phyloP scores from a whole-genome alignment of 768 basidiomycete genomes.

The Mycena sanguinolenta region DNA sequence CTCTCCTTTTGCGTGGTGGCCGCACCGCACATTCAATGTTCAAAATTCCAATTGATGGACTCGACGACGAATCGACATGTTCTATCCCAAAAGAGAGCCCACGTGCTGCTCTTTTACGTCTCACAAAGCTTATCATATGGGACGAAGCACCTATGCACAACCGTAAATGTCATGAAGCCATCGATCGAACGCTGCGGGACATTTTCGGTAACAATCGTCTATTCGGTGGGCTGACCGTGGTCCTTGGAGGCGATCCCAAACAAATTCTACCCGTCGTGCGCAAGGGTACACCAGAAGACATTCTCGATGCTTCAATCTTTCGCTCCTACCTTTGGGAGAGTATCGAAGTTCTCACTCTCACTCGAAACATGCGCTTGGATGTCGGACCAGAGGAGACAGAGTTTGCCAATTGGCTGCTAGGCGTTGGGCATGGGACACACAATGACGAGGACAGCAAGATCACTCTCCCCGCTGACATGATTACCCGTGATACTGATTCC shows the following conservation, averaged over 20 bases:
- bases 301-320: slow-evolving; percentile 42
- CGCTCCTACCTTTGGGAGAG: not conserved
- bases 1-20: slow-evolving; percentile 39
- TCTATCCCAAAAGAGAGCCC: slow-evolving; percentile 8
- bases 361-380: slow-evolving; percentile 3
- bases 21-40: slow-evolving; percentile 54
- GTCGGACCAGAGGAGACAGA: not conserved
- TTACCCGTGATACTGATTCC: not conserved
- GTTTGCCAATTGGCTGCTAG: slow-evolving; percentile 5
- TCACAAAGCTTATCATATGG: not conserved
- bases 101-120: slow-evolving; percentile 35
- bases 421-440: not conserved
- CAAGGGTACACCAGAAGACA: slow-evolving; percentile 46
- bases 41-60: slow-evolving; percentile 49
- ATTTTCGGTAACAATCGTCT: slow-evolving; percentile 28
- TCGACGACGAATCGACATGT: not conserved
- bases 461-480: not conserved
- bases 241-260: slow-evolving; percentile 52
- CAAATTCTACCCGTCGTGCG: slow-evolving; percentile 54
- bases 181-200: not conserved
- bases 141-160: not conserved
- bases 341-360: not conserved
- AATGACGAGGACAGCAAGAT: not conserved
- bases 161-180: not conserved
- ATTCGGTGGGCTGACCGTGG: slow-evolving; percentile 12